Percentiles rank a stretch among this genome's conserved stretches.
phyloP scores from a whole-genome alignment of 2,329 filamentous ascomycete genomes.

The Aspergillus floridensis region DNA sequence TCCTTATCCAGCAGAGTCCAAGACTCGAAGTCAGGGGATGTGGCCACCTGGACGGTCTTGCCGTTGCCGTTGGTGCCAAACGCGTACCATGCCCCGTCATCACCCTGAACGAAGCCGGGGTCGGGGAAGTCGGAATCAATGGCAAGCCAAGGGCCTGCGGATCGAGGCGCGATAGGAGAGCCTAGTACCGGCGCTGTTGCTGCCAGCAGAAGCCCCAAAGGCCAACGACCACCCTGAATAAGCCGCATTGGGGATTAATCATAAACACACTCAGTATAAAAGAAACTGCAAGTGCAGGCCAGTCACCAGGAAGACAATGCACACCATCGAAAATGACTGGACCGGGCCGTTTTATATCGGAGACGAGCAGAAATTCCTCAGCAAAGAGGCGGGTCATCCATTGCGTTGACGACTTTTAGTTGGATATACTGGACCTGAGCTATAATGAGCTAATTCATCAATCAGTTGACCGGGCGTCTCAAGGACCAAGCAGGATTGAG shows the following conservation, averaged over 20 bases:
- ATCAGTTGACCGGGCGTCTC: background rate
- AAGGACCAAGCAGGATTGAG: background rate
- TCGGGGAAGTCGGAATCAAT: slow-evolving; percentile 10
- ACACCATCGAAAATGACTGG: too few species aligned
- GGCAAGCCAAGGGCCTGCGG: slow-evolving; percentile 3
- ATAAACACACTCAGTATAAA: too few species aligned
- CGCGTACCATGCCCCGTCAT: slow-evolving; percentile 40
- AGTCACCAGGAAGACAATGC: too few species aligned
- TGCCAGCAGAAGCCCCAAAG: background rate
- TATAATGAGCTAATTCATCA: background rate
- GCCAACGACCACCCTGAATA: background rate
- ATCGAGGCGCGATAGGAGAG: background rate
- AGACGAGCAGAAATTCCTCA: background rate
- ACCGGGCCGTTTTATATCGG: background rate
- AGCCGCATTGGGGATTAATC: background rate
- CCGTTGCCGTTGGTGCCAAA: slow-evolving; percentile 53
- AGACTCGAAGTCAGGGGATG: slow-evolving; percentile 45
- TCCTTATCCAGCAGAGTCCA: slow-evolving; percentile 51
- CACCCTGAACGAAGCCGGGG: slow-evolving; percentile 8
- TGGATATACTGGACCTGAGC: background rate
- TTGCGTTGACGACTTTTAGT: background rate
- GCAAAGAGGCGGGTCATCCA: background rate
- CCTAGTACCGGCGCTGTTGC: background rate
- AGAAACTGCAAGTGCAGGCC: too few species aligned
- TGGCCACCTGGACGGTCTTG: slow-evolving; percentile 54